Evolutionary conservation across 2,329 filamentous ascomycete species (phyloP).

Genomic region (Ophidiomyces ophidiicola): DNA sequence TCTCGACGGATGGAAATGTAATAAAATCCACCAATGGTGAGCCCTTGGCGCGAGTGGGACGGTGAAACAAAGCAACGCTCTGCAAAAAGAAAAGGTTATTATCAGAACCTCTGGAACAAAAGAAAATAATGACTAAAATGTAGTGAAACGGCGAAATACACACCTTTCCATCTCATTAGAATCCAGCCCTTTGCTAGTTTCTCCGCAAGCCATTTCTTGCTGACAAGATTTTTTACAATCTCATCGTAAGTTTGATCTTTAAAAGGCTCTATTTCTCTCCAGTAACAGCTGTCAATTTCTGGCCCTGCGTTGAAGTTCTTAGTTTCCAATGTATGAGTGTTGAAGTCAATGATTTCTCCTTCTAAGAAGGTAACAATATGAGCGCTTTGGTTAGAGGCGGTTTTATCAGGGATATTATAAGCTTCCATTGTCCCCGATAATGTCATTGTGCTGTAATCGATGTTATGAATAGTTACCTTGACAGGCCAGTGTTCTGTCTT

Average conservation of each 20-base stretch:
- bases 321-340: constrained; percentile 37
- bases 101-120: not conserved
- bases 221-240: constrained; percentile 34
- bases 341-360: constrained; percentile 57
- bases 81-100: constrained; percentile 15
- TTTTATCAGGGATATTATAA: constrained; percentile 51
- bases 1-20: constrained; percentile 38
- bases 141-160: constrained; percentile 13
- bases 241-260: constrained; percentile 34
- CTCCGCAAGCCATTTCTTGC: constrained; percentile 34
- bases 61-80: constrained; percentile 40
- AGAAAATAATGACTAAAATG: not conserved
- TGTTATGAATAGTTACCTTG: constrained; percentile 51
- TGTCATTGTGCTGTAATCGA: constrained; percentile 50
- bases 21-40: constrained; percentile 42
- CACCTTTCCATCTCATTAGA: constrained; percentile 42
- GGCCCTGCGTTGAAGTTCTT: constrained; percentile 37
- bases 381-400: constrained; percentile 30
- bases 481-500: constrained; percentile 54
- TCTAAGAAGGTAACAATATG: constrained; percentile 48
- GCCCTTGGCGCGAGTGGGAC: constrained; percentile 34
- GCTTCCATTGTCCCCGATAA: constrained; percentile 58
- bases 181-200: constrained; percentile 35
- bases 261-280: constrained; percentile 39
- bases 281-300: constrained; percentile 38